These are phyloP conservation scores for Mortierella antarctica DNA, from an alignment of 192 early-diverging fungal genomes.

Conservation along the genomic window DNA sequence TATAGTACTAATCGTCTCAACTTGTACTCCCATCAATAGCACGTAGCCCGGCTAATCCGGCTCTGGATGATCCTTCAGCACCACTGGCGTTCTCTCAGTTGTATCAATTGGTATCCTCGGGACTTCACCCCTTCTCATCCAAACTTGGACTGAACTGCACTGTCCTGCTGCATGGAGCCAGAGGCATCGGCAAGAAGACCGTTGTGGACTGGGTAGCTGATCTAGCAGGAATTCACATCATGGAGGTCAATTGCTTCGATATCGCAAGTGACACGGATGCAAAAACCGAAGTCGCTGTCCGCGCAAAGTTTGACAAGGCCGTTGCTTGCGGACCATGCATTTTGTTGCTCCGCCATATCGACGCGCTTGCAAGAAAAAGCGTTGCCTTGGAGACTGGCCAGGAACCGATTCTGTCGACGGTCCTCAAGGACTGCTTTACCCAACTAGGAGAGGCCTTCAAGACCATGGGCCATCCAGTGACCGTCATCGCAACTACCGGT, in stretches of 20 bases:
- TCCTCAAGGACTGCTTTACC: slow-evolving; percentile 71
- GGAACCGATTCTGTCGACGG: slow-evolving; percentile 65
- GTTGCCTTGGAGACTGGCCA: slow-evolving; percentile 67
- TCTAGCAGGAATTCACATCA: slow-evolving; percentile 80
- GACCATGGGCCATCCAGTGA: slow-evolving; percentile 72
- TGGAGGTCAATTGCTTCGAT: slow-evolving; percentile 85
- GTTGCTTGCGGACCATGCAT: slow-evolving; percentile 82
- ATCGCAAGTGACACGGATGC: slow-evolving; percentile 83
- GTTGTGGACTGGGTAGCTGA: slow-evolving; percentile 74
- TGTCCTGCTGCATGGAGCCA: slow-evolving; percentile 80
- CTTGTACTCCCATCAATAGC: slow-evolving; percentile 30
- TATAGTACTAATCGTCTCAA: neutral
- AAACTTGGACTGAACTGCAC: slow-evolving; percentile 77
- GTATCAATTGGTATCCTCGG: slow-evolving; percentile 70
- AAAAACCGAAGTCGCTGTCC: slow-evolving; percentile 79
- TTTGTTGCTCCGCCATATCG: slow-evolving; percentile 82
- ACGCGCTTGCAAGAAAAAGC: slow-evolving; percentile 75
- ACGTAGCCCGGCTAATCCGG: slow-evolving; percentile 42
- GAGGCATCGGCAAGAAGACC: slow-evolving; percentile 86
- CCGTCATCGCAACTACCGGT: slow-evolving; percentile 81
- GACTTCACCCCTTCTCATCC: slow-evolving; percentile 78
- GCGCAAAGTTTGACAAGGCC: slow-evolving; percentile 83
- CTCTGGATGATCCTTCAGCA: slow-evolving; percentile 44
- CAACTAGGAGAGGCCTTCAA: slow-evolving; percentile 55
- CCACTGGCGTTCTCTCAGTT: slow-evolving; percentile 59